These are phyloP conservation scores for Volvox africanus DNA, from an alignment of 139 green algal genomes.

Conservation along the genomic window DNA sequence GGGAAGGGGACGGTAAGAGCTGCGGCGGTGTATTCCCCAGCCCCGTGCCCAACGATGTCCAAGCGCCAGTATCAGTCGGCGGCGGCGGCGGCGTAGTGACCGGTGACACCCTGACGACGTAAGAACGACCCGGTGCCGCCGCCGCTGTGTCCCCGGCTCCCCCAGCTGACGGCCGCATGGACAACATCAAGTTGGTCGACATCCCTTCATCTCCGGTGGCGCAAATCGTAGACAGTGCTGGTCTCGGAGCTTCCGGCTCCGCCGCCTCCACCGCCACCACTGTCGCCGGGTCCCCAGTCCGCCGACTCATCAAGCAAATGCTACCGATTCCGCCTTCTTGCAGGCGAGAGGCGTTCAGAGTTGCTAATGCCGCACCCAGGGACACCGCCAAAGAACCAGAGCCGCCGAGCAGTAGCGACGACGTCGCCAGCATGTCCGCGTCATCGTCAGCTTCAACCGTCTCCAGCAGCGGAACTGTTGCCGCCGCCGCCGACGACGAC, in stretches of 20 bases:
- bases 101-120: too few species aligned
- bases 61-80: too few species aligned
- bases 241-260: not conserved
- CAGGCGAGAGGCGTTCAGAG: not conserved
- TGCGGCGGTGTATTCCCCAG: not conserved
- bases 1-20: too few species aligned
- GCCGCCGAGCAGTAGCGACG: not conserved
- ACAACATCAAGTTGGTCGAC: not conserved
- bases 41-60: not conserved
- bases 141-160: not conserved
- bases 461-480: not conserved
- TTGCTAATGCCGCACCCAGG: not conserved
- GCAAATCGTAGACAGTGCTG: not conserved
- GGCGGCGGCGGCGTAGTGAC: too few species aligned
- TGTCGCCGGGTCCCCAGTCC: not conserved
- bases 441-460: not conserved
- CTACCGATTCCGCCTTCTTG: not conserved
- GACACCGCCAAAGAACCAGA: not conserved
- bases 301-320: not conserved
- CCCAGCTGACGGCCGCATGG: not conserved
- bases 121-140: not conserved
- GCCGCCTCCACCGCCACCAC: not conserved
- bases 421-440: not conserved
- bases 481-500: not conserved
- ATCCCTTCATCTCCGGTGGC: not conserved